Evolutionary conservation across 2,329 filamentous ascomycete species (phyloP).

Genomic region (Aspergillus tamarii): DNA sequence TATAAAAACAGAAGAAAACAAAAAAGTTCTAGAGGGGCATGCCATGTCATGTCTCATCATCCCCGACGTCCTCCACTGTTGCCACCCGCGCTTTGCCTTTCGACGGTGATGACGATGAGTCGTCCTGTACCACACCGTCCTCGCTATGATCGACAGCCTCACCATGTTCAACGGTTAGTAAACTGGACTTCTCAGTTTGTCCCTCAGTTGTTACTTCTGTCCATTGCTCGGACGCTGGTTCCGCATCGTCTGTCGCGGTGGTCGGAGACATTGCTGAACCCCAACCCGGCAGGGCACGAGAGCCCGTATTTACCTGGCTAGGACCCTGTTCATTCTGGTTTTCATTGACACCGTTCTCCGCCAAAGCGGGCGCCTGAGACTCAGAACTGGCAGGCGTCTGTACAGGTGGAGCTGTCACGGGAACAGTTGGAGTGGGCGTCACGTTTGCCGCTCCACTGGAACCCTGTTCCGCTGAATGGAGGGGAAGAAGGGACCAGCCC

Average conservation of each 20-base stretch:
- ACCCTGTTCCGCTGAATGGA: conserved; percentile 26
- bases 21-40: background rate
- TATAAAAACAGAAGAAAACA: conserved; percentile 7
- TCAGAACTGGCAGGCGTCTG: background rate
- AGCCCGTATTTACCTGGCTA: conserved; percentile 1
- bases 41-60: conserved; percentile 30
- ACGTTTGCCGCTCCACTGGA: conserved; percentile 7
- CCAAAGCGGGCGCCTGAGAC: background rate
- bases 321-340: conserved; percentile 3
- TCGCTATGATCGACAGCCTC: background rate
- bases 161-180: conserved; percentile 3
- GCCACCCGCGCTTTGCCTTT: conserved; percentile 40
- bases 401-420: conserved; percentile 1
- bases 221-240: conserved; percentile 36
- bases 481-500: conserved; percentile 47
- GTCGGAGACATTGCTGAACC: conserved; percentile 13
- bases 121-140: conserved; percentile 11
- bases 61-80: conserved; percentile 40
- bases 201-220: conserved; percentile 31
- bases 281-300: conserved; percentile 24
- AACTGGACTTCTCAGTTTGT: conserved; percentile 14
- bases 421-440: conserved; percentile 10
- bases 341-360: conserved; percentile 7
- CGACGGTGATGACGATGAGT: conserved; percentile 25
- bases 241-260: conserved; percentile 18